Conservation (phyloP, 805 yeast species). For the Scheffersomyces lignosus region DNA sequence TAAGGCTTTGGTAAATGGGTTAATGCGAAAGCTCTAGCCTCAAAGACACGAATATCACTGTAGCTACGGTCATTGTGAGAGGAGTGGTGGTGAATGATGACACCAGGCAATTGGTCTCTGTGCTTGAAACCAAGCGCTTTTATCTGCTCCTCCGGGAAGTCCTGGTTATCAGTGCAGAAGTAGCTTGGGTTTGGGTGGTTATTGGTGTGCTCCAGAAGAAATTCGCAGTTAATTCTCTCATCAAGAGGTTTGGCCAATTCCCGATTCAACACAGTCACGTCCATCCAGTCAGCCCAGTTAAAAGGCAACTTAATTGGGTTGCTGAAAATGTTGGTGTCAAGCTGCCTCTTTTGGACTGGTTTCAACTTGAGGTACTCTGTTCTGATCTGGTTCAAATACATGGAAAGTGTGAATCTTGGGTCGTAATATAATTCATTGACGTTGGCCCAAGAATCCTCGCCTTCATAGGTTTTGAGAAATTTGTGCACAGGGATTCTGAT, state of each 20-base stretch:
- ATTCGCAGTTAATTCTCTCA: constrained; percentile 20
- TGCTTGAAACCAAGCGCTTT: constrained; percentile 19
- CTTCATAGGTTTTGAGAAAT: constrained; percentile 13
- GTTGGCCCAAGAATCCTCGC: constrained; percentile 19
- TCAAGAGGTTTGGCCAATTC: constrained; percentile 19
- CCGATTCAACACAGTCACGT: constrained; percentile 16
- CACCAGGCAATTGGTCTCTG: constrained; percentile 28
- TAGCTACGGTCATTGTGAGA: constrained; percentile 24
- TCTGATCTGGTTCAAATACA: constrained; percentile 15
- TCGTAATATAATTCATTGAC: constrained; percentile 17
- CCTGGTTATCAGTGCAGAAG: constrained; percentile 19
- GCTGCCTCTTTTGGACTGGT: neutral
- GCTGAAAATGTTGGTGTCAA: neutral
- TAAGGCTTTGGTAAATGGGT: constrained; percentile 17
- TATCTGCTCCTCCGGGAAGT: constrained; percentile 17
- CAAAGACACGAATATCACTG: constrained; percentile 16
- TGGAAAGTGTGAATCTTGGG: constrained; percentile 20
- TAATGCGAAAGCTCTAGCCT: constrained; percentile 18
- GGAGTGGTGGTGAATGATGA: constrained; percentile 23
- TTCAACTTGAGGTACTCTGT: neutral
- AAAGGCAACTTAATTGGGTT: constrained; percentile 22
- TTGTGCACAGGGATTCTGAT: constrained; percentile 12
- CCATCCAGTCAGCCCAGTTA: constrained; percentile 33
- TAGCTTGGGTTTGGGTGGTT: constrained; percentile 8
- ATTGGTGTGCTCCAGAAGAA: constrained; percentile 11